A percentile compares a stretch with the other conserved stretches of the same genome.
phyloP scores from a whole-genome alignment of 1,284 basidiomycete species.

The Leccinum laetum region DNA sequence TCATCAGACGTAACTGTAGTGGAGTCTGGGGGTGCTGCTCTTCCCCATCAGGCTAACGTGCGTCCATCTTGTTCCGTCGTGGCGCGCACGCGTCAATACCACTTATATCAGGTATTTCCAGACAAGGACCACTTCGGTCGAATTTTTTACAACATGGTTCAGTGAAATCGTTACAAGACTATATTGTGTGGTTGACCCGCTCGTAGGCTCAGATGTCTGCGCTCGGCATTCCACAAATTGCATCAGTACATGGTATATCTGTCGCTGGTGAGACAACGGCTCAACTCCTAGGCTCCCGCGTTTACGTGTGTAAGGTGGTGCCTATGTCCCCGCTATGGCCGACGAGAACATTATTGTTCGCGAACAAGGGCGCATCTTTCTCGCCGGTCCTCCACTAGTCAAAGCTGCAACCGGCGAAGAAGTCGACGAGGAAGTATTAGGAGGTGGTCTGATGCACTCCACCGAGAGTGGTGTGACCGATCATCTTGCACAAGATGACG shows the following conservation, averaged over 20 bases:
- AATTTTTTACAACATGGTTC: slow-evolving; percentile 97
- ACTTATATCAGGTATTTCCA: slow-evolving; percentile 59
- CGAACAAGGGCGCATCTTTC: slow-evolving; percentile 92
- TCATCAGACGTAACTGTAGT: slow-evolving; percentile 46
- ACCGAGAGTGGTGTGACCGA: slow-evolving; percentile 94
- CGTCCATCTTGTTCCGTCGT: background rate
- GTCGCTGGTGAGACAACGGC: slow-evolving; percentile 64
- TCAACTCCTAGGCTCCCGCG: slow-evolving; percentile 6
- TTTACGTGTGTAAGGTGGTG: slow-evolving; percentile 56
- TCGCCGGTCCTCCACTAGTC: slow-evolving; percentile 95
- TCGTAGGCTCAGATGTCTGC: slow-evolving; percentile 87
- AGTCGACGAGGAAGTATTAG: slow-evolving; percentile 91
- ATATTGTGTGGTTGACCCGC: slow-evolving; percentile 13
- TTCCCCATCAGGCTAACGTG: slow-evolving; percentile 92
- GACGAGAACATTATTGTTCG: slow-evolving; percentile 96
- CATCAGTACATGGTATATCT: slow-evolving; percentile 92
- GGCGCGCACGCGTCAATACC: slow-evolving; percentile 13
- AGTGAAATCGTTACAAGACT: slow-evolving; percentile 13
- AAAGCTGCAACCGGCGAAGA: slow-evolving; percentile 95
- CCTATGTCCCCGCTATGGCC: slow-evolving; percentile 96
- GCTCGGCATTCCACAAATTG: slow-evolving; percentile 88
- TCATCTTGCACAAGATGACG: slow-evolving; percentile 87
- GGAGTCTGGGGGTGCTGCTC: slow-evolving; percentile 91
- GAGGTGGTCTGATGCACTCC: slow-evolving; percentile 94
- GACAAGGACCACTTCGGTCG: slow-evolving; percentile 94